Evolutionary conservation across 805 yeast genomes (phyloP).

Genomic region (Wilhelminamyces savonicus): DNA sequence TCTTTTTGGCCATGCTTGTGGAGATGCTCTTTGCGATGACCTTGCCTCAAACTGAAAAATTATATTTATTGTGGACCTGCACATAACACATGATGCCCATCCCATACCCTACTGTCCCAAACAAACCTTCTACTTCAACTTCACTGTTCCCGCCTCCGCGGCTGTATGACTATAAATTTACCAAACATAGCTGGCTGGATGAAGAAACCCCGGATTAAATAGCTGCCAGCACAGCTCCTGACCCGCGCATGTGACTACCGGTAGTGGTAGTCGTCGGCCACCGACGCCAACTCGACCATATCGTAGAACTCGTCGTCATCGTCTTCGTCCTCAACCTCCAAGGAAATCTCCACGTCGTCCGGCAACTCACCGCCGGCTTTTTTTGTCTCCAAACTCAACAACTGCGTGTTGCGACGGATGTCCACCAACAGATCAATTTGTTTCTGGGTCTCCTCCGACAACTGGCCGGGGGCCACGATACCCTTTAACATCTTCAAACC

Average conservation of each 20-base stretch:
- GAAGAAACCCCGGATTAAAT: too few relatives aligned
- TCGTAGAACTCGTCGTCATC: constrained; percentile 25
- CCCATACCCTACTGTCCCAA: too few relatives aligned
- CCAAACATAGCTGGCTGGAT: too few relatives aligned
- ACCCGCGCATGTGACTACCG: too few relatives aligned
- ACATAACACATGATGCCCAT: too few relatives aligned
- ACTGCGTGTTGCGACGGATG: constrained; percentile 34
- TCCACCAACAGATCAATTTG: constrained; percentile 29
- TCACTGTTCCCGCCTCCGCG: too few relatives aligned
- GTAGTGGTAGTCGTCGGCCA: constrained; percentile 20
- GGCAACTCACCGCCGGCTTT: neutral
- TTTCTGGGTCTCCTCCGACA: constrained; percentile 30
- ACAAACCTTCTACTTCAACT: too few relatives aligned
- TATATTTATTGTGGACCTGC: too few relatives aligned
- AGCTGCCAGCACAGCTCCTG: too few relatives aligned
- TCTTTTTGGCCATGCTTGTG: constrained; percentile 1
- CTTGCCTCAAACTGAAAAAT: too few relatives aligned
- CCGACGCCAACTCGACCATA: constrained; percentile 16
- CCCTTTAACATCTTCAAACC: constrained; percentile 53
- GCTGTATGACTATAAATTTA: too few relatives aligned
- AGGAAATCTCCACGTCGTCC: too few relatives aligned
- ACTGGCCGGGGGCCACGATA: constrained; percentile 20
- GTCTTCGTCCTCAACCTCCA: constrained; percentile 15
- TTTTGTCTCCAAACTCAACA: constrained; percentile 27
- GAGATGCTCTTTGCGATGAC: constrained; percentile 1